These are phyloP conservation scores for Cytospora piceae DNA, from an alignment of 2,329 filamentous ascomycete genomes.

Conservation along the genomic window DNA sequence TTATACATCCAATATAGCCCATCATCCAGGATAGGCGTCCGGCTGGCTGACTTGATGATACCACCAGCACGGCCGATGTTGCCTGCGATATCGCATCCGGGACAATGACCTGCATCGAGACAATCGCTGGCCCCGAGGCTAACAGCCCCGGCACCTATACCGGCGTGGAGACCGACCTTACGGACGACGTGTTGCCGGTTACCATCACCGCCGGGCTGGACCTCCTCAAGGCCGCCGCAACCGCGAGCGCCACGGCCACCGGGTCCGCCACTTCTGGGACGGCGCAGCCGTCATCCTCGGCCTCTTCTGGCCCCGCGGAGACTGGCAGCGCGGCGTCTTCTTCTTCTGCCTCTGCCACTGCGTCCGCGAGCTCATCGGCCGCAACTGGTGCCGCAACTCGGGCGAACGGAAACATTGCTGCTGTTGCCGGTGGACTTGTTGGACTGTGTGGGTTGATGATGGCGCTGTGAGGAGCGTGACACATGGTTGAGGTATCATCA, in stretches of 20 bases:
- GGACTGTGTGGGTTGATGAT: slow-evolving; percentile 19
- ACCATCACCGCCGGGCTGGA: slow-evolving; percentile 29
- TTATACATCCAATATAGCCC: background rate
- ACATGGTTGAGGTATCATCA: background rate
- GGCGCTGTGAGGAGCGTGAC: slow-evolving; percentile 3
- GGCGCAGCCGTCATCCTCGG: slow-evolving; percentile 9
- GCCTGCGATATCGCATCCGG: slow-evolving; percentile 12
- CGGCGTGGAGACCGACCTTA: slow-evolving; percentile 2
- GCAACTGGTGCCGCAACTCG: slow-evolving; percentile 17
- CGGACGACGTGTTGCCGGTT: slow-evolving; percentile 11
- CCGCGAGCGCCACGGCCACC: slow-evolving; percentile 9
- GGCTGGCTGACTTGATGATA: background rate
- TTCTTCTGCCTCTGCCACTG: slow-evolving; percentile 1
- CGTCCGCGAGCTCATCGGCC: background rate
- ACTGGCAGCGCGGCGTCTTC: slow-evolving; percentile 11
- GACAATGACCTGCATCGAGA: slow-evolving; percentile 17
- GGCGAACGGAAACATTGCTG: background rate
- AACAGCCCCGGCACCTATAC: slow-evolving; percentile 16
- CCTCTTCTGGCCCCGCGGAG: slow-evolving; percentile 12
- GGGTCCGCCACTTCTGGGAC: slow-evolving; percentile 8
- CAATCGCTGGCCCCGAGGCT: slow-evolving; percentile 12
- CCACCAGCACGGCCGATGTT: slow-evolving; percentile 9
- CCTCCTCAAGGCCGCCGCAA: slow-evolving; percentile 7
- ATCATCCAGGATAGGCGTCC: background rate
- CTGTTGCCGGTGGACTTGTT: slow-evolving; percentile 15